Evolutionary conservation across 2,329 filamentous ascomycete genomes (phyloP), one percentile per base, ranked within the genome.

Genomic region (Aspergillus aculeatinus): DNA sequence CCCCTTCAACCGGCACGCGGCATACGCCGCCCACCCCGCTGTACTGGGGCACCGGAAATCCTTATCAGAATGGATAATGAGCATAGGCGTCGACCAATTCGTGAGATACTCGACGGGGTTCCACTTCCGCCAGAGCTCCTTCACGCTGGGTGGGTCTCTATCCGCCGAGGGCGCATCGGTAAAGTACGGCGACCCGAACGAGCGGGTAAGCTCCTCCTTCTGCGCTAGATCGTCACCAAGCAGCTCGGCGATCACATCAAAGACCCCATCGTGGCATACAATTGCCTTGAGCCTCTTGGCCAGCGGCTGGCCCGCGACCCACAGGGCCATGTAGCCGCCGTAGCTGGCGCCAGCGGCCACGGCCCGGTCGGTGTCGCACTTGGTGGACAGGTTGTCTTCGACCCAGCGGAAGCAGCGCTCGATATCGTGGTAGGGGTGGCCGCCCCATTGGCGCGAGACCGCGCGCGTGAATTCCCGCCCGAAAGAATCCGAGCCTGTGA

Each of bases 111-210:
- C 52, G 5, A 39, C 52, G 3, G 52, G 52, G 12, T 55, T 55
- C 5, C 25, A 55, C 14, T 29, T 27, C n/a, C 52, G 14, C 52
- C 52, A 55, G 42, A 48, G 2, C 2, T 47, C 52, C 39, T 55
- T 55, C 4, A n/a, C 52, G 14, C 16, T 23, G 25, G 27, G 14
- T 1, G 39, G 16, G 11, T 55, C 52, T 19, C 5, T 7, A 16
- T 25, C 42, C n/a, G 39, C 25, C 19, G 42, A 11, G n/a, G 25
- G 16, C 1, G 52, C 39, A 14, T 12, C 11, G 5, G 52, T 33
- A 42, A 55, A 55, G 14, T 33, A 55, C 16, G 52, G 52, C 21
- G 52, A 55, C n/a, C 52, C 52, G n/a, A 55, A 55, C 11, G 52
- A 55, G 25, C 52, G 52, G 9, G 39, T 55, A 1, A 55, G 39